These are phyloP conservation scores for Neltuma alba DNA, from an alignment of 306 rosid species.

Conservation along the genomic window DNA sequence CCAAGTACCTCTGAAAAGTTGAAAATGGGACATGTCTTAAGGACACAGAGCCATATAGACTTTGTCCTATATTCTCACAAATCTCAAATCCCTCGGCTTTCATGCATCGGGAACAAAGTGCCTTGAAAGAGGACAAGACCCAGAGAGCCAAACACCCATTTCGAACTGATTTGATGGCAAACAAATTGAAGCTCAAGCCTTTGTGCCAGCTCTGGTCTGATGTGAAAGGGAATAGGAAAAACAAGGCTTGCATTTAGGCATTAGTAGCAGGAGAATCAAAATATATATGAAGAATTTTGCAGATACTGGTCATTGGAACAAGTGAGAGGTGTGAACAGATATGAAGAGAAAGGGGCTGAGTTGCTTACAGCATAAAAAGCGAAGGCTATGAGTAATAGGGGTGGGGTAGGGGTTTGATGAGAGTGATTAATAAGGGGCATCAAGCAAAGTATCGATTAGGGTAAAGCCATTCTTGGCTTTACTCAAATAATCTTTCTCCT, in stretches of 20 bases:
- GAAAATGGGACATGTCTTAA: constrained; percentile 25
- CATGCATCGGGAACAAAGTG: background rate
- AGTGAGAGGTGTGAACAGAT: background rate
- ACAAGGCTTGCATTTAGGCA: too few relatives aligned
- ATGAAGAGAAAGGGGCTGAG: background rate
- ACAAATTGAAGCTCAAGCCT: constrained; percentile 15
- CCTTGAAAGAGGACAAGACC: background rate
- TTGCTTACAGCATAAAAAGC: background rate
- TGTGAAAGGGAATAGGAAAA: background rate
- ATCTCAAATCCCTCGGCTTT: background rate
- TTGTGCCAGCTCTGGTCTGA: constrained; percentile 4
- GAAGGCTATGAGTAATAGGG: background rate
- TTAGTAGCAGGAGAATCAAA: background rate
- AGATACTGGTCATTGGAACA: background rate
- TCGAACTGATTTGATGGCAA: background rate
- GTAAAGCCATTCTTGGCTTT: background rate
- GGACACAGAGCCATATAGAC: constrained; percentile 15
- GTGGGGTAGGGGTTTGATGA: background rate
- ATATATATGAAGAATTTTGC: background rate
- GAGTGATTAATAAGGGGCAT: background rate
- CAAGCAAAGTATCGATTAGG: background rate
- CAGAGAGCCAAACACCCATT: background rate
- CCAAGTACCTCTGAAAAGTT: constrained; percentile 14
- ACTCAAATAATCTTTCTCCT: background rate
- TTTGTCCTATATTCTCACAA: constrained; percentile 11